phyloP scores from a whole-genome alignment of 2,329 filamentous ascomycete genomes.

The Teratosphaeriaceae sp. region DNA sequence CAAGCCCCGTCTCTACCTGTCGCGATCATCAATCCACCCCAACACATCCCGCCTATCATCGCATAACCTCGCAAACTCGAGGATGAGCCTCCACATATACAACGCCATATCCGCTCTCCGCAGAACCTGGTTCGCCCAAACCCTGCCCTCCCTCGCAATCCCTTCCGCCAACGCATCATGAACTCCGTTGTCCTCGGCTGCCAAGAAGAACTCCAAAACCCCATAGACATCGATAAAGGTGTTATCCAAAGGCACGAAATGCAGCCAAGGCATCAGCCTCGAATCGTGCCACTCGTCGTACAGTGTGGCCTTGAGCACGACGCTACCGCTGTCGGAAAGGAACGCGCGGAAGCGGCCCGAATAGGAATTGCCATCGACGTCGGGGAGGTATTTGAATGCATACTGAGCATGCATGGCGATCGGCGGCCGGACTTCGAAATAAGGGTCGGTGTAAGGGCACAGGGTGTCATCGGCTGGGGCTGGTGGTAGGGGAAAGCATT shows the following conservation, averaged over 20 bases:
- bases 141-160: conserved; percentile 16
- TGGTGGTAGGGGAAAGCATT: not conserved
- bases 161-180: conserved; percentile 13
- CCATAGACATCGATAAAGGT: conserved; percentile 22
- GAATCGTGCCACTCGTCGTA: conserved; percentile 33
- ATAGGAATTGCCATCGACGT: conserved; percentile 62
- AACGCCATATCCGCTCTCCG: conserved; percentile 17
- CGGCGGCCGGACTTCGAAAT: conserved; percentile 27
- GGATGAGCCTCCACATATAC: conserved; percentile 17
- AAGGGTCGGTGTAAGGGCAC: conserved; percentile 41
- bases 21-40: no score
- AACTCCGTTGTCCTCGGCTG: not conserved
- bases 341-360: conserved; percentile 30
- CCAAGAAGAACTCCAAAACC: conserved; percentile 22
- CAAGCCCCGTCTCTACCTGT: no score
- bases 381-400: no score
- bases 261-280: conserved; percentile 29
- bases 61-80: conserved; percentile 17
- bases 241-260: conserved; percentile 29
- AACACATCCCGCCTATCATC: conserved; percentile 10
- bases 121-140: conserved; percentile 18
- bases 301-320: conserved; percentile 30
- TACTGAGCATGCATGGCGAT: conserved; percentile 36
- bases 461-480: no score
- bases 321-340: conserved; percentile 15